phyloP scores from a whole-genome alignment of 2,329 filamentous ascomycete genomes.

The Fusarium concolor region DNA sequence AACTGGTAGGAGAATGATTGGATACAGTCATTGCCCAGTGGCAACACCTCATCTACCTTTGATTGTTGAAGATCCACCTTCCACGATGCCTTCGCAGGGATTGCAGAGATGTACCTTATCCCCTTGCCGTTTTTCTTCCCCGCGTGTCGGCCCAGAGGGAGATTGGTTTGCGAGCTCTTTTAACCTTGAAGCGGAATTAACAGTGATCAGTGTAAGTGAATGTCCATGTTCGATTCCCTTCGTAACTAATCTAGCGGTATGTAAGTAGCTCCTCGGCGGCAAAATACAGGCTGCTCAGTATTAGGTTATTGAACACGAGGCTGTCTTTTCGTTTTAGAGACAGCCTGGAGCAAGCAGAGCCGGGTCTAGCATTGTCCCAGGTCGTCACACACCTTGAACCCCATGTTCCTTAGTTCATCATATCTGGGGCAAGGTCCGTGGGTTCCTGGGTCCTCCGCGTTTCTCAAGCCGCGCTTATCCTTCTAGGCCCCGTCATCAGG shows the following conservation, averaged over 20 bases:
- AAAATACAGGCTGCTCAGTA: background rate
- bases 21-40: conserved; percentile 8
- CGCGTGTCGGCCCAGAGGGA: conserved; percentile 30
- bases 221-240: conserved; percentile 33
- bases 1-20: conserved; percentile 33
- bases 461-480: conserved; percentile 40
- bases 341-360: conserved; percentile 9
- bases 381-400: conserved; percentile 25
- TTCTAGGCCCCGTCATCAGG: conserved; percentile 30
- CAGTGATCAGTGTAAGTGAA: conserved; percentile 10
- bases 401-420: conserved; percentile 19
- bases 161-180: conserved; percentile 12
- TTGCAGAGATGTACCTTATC: conserved; percentile 21
- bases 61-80: conserved; percentile 41
- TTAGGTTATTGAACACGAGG: background rate
- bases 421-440: conserved; percentile 40
- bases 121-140: conserved; percentile 18
- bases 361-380: conserved; percentile 23
- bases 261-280: conserved; percentile 10
- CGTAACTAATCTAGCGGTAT: conserved; percentile 17
- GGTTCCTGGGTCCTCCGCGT: conserved; percentile 43
- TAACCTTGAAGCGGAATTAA: background rate
- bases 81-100: conserved; percentile 24
- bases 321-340: background rate
- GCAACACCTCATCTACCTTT: conserved; percentile 32